phyloP scores from a whole-genome alignment of 164 flowering plant species.

The Tetrastigma voinierianum region DNA sequence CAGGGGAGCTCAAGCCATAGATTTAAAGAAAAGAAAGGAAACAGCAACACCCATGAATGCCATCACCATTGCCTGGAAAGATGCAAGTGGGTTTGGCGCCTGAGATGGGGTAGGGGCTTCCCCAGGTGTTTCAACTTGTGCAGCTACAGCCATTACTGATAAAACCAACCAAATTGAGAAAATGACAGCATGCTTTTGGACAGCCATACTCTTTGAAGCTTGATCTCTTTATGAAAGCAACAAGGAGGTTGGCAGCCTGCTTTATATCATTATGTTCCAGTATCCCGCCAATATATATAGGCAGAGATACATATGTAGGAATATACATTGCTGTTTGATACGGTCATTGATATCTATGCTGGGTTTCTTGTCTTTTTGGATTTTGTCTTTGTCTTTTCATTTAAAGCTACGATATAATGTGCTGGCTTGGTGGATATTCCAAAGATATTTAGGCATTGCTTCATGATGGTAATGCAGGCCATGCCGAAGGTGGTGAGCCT shows the following conservation, averaged over 20 bases:
- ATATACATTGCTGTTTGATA: no score
- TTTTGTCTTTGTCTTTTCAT: no score
- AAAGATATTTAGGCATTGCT: no score
- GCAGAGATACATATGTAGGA: neutral
- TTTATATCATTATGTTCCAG: neutral
- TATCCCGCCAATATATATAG: neutral
- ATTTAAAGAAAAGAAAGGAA: neutral
- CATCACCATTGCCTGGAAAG: neutral
- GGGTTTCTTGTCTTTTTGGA: no score
- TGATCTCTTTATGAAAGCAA: neutral
- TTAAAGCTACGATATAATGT: no score
- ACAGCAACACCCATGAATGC: neutral
- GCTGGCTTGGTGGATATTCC: no score
- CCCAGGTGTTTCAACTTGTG: neutral
- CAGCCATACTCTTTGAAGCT: neutral
- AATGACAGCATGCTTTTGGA: neutral
- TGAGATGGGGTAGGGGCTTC: constrained; percentile 2
- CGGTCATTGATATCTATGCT: no score
- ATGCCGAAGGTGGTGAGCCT: no score
- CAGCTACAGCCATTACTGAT: neutral
- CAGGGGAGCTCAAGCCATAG: neutral
- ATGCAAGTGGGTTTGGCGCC: neutral
- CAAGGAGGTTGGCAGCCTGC: neutral
- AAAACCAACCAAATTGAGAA: neutral
- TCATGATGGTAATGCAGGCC: no score